These are phyloP conservation scores for Westerdykella ornata DNA, from an alignment of 2,329 filamentous ascomycete genomes.

Conservation along the genomic window DNA sequence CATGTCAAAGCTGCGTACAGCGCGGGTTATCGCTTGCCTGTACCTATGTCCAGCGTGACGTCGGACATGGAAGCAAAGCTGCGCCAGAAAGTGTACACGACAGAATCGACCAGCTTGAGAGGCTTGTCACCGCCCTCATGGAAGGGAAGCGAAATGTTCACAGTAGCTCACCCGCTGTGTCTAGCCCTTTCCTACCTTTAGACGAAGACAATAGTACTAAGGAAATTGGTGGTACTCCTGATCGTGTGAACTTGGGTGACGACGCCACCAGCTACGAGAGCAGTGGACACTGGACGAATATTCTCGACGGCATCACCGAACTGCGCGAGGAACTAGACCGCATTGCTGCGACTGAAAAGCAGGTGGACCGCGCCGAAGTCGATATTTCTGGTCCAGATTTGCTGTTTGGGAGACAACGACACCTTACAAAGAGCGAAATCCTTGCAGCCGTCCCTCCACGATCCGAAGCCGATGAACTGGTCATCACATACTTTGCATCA, in stretches of 20 bases:
- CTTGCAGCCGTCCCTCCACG: slow-evolving; percentile 23
- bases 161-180: too few relatives aligned
- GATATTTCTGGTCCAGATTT: slow-evolving; percentile 24
- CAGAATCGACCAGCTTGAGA: slow-evolving; percentile 33
- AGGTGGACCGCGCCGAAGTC: slow-evolving; percentile 6
- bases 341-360: slow-evolving; percentile 19
- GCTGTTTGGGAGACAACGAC: slow-evolving; percentile 22
- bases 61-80: slow-evolving; percentile 17
- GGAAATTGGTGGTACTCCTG: slow-evolving; percentile 21
- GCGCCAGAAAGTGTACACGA: slow-evolving; percentile 29
- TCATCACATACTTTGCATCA: slow-evolving; percentile 21
- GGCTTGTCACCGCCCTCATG: slow-evolving; percentile 33
- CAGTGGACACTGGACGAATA: slow-evolving; percentile 34
- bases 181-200: slow-evolving; percentile 4
- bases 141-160: slow-evolving; percentile 14
- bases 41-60: slow-evolving; percentile 21
- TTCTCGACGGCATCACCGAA: slow-evolving; percentile 34
- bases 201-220: slow-evolving; percentile 9
- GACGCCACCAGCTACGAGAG: slow-evolving; percentile 29
- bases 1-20: slow-evolving; percentile 33
- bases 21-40: slow-evolving; percentile 33
- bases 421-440: slow-evolving; percentile 25
- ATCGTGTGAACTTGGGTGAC: slow-evolving; percentile 23
- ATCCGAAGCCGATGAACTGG: slow-evolving; percentile 20
- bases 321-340: slow-evolving; percentile 28